phyloP scores from a whole-genome alignment of 2,329 filamentous ascomycete species.

The Exophiala viscosa region DNA sequence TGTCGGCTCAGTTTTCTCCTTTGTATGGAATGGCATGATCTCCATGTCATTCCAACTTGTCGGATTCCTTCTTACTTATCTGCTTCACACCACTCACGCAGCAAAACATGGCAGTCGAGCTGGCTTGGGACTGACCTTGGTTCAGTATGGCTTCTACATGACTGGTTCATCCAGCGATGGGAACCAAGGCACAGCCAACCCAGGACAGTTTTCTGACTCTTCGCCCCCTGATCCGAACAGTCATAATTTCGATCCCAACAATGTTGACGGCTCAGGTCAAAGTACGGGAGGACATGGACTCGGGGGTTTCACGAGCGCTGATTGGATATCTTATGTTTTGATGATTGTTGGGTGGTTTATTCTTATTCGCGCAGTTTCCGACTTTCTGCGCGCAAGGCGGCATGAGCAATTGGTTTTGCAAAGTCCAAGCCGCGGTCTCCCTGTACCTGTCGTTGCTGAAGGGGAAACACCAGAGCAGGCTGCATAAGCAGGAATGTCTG shows the following conservation, averaged over 20 bases:
- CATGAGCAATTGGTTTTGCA: conserved; percentile 92
- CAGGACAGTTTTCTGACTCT: conserved; percentile 47
- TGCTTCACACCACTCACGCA: conserved; percentile 94
- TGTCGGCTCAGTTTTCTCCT: conserved; percentile 79
- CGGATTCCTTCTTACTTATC: conserved; percentile 95
- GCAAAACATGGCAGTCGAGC: conserved; percentile 96
- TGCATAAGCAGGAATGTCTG: conserved; percentile 49
- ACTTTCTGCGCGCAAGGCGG: conserved; percentile 80
- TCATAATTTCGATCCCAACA: conserved; percentile 77
- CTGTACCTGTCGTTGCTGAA: conserved; percentile 79
- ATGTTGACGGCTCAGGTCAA: conserved; percentile 44
- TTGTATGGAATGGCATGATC: conserved; percentile 79
- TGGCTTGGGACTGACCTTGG: conserved; percentile 88
- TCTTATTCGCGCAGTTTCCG: conserved; percentile 85
- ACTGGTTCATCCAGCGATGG: conserved; percentile 55
- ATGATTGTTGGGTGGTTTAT: conserved; percentile 99
- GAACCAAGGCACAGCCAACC: conserved; percentile 49
- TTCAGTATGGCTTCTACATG: conserved; percentile 97
- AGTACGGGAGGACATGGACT: conserved; percentile 8
- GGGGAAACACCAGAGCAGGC: conserved; percentile 75
- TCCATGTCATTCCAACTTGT: conserved; percentile 96
- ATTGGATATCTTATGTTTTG: conserved; percentile 86
- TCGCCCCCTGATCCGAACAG: conserved; percentile 82
- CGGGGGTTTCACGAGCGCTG: conserved; percentile 36
- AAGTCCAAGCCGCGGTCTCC: conserved; percentile 83